phyloP scores from a whole-genome alignment of 208 protist species.

The Entamoeba invadens region DNA sequence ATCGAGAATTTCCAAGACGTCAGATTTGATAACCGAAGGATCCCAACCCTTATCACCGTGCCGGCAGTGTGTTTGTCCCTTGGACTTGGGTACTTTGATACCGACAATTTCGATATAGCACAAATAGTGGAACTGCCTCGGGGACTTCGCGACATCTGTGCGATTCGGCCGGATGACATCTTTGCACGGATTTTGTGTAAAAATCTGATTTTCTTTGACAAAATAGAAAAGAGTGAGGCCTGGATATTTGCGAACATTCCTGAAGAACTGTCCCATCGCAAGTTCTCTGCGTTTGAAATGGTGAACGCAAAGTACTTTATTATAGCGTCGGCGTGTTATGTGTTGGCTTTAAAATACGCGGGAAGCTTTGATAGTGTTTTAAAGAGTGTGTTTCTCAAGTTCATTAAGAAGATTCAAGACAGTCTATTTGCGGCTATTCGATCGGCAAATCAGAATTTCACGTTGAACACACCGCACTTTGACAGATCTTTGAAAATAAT shows the following conservation, averaged over 20 bases:
- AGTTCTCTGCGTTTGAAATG: neutral
- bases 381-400: neutral
- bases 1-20: neutral
- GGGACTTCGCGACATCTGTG: neutral
- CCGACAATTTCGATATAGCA: neutral
- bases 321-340: neutral
- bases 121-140: neutral
- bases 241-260: neutral
- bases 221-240: neutral
- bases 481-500: neutral
- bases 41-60: neutral
- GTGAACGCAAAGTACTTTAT: neutral
- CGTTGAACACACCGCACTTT: neutral
- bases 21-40: neutral
- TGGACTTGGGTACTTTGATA: neutral
- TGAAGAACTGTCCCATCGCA: neutral
- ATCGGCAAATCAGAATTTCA: neutral
- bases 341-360: neutral
- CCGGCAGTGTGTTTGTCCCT: neutral
- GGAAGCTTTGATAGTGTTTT: neutral
- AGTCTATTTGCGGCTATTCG: neutral
- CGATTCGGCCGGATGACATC: neutral
- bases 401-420: neutral
- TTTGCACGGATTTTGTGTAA: neutral
- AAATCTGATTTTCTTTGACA: neutral